Base-by-base conservation (phyloP, 1,284 basidiomycete genomes). In the Melampsora americana region DNA sequence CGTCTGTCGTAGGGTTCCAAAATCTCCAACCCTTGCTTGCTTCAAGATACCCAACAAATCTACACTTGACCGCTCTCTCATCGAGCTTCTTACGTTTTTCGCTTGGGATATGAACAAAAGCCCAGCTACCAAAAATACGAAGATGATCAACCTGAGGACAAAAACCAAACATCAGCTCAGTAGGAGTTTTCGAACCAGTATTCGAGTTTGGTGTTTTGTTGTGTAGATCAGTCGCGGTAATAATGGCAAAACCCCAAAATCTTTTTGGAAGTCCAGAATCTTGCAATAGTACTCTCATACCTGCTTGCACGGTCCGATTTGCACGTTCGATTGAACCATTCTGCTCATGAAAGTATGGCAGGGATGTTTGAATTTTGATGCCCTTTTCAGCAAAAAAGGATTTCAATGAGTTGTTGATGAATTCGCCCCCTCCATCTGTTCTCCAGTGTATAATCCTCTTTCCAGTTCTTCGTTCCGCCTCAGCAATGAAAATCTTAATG, bases 291-390 rank as follows among this genome's bases (percentile, higher is more conserved):
- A 30, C 14, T 18, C 32, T 2, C 50, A 20, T 48, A 9, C 53
- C 32, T 26, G 35, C 53, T 6, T 28, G 44, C 6, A 69, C 56
- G 2, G 67, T 69, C 12, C 67, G 30, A 48, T 69, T 69, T 9
- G 16, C 53, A 2, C 35, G 6, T 59, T 69, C 67, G 4, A 69
- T 42, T 2, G n/a, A 28, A 20, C 67, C 32, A 35, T 59, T n/a
- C n/a, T n/a, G n/a, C n/a, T n/a, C n/a, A n/a, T n/a, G n/a, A n/a
- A n/a, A 44, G 32, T 69, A 69, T 3, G 67, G 67, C 4, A 69
- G 20, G 12, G 18, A 32, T 1, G 28, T 26, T 30, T 69, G 48
- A 5, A n/a, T 2, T 23, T 18, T 35, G 30, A 35, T 35, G 35
- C 53, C 67, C 50, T 20, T 20, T 18, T 53, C 50, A 20, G 23